phyloP scores from a whole-genome alignment of 1,284 basidiomycete species.

The Exobasidium cylindrosporum region DNA sequence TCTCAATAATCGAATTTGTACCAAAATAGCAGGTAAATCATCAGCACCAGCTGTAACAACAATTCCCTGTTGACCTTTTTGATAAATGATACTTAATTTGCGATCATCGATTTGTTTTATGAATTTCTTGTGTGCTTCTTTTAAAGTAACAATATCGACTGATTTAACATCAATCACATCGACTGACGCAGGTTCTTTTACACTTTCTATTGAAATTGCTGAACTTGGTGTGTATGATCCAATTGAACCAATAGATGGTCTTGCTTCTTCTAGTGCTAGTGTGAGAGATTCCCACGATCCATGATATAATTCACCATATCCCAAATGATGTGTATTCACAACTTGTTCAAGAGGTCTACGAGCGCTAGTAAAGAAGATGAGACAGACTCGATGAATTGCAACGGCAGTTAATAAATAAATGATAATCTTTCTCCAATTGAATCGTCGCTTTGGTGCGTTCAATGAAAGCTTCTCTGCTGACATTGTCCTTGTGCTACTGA shows the following conservation, averaged over 20 bases:
- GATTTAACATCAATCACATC: not conserved
- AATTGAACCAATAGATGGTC: not conserved
- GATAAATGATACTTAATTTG: slow-evolving; percentile 2
- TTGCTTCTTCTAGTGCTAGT: not conserved
- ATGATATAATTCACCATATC: not conserved
- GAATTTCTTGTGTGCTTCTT: not conserved
- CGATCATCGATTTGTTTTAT: not conserved
- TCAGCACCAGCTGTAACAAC: not conserved
- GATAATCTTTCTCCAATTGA: not conserved
- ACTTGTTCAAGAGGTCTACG: not conserved
- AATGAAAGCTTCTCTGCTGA: not conserved
- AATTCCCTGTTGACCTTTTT: slow-evolving; percentile 5
- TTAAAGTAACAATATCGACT: not conserved
- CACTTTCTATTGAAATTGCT: not conserved
- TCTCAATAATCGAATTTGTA: not conserved
- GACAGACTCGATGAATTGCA: not conserved
- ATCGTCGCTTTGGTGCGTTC: not conserved
- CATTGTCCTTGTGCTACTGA: too few species aligned
- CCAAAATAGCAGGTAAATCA: not conserved
- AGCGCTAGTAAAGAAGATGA: not conserved
- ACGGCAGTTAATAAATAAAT: not conserved
- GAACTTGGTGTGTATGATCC: not conserved
- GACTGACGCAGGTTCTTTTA: not conserved
- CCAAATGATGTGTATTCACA: not conserved
- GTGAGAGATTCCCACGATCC: slow-evolving; percentile 2